Evolutionary conservation across 2,329 filamentous ascomycete species (phyloP), one percentile per base, ranked within the genome.

Genomic region (Calonectria crousiana): DNA sequence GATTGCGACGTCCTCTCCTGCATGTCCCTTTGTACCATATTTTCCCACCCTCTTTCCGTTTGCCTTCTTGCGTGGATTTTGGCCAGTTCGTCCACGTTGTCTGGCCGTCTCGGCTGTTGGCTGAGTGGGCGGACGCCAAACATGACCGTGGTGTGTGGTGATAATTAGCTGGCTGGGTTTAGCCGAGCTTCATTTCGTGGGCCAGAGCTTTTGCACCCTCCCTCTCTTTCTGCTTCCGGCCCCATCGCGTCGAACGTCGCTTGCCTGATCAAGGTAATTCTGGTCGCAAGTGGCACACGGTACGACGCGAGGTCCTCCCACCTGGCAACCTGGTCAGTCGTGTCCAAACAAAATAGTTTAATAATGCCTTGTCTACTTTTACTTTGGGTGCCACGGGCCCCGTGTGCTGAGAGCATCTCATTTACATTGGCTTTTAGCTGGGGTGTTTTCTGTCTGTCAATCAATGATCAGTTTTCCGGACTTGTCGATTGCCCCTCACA

Each of bases 121-220:
- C 71, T 49, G 70, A 58, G 36, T 66, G 62, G 53, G 56, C 62
- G n/a, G 41, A 56, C 68, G 62, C 64, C 64, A 67, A 60, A 60
- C 34, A 60, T n/a, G n/a, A 60, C 56, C 34, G 56, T 38, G 52
- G 41, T 44, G 38, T 56, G 36, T 64, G 38, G 56, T 52, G 71
- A 51, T 60, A 69, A 65, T 56, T 64, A 66, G 65, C 34, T 69
- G 72, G 72, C 76, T 79, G 78, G 68, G 70, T 76, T 78, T 77
- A 77, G 71, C 72, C 76, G 72, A 67, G 62, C 71, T 77, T 79
- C 78, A 79, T 79, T 80, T 79, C 78, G 75, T 73, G 34, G 66
- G 49, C 66, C 66, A 56, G 13, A 49, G 38, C 58, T 41, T 60
- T 60, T 70, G 67, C 32, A 73, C 58, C 49, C 66, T 73, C 53